phyloP scores from a whole-genome alignment of 306 rosid genomes.

The Benincasa hispida region DNA sequence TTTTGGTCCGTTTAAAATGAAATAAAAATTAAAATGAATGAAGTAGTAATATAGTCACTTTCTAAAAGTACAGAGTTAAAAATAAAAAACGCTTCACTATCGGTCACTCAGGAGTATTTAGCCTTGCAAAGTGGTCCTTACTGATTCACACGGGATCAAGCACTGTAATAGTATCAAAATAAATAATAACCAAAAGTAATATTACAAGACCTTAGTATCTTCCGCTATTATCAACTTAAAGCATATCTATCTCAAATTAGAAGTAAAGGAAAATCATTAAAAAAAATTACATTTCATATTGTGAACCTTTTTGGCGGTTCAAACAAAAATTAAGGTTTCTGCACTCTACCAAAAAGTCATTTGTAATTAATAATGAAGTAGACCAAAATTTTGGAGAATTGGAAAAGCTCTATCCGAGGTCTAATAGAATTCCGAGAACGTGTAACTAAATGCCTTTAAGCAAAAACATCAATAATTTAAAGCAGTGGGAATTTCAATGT shows the following conservation, averaged over 20 bases:
- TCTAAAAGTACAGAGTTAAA: too few relatives aligned
- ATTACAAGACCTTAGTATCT: too few relatives aligned
- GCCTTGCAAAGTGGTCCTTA: too few relatives aligned
- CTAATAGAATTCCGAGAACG: slow-evolving; percentile 1
- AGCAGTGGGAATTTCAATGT: slow-evolving; percentile 1
- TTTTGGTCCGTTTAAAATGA: too few relatives aligned
- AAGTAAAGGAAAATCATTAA: not conserved
- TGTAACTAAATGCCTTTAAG: slow-evolving; percentile 6
- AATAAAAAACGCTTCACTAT: too few relatives aligned
- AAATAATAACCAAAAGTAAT: too few relatives aligned
- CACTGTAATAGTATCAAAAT: too few relatives aligned
- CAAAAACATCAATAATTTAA: not conserved
- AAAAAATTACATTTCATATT: not conserved
- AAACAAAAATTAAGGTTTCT: not conserved
- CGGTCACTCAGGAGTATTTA: too few relatives aligned
- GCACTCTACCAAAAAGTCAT: not conserved
- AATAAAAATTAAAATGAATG: too few relatives aligned
- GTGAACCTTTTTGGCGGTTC: not conserved
- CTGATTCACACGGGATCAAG: too few relatives aligned
- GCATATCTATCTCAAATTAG: not conserved
- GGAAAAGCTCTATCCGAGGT: slow-evolving; percentile 1
- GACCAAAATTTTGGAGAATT: not conserved
- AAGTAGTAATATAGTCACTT: too few relatives aligned
- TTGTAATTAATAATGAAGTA: not conserved
- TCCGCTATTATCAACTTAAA: not conserved